phyloP scores from a whole-genome alignment of 2,329 filamentous ascomycete species.

The Exophiala sideris region DNA sequence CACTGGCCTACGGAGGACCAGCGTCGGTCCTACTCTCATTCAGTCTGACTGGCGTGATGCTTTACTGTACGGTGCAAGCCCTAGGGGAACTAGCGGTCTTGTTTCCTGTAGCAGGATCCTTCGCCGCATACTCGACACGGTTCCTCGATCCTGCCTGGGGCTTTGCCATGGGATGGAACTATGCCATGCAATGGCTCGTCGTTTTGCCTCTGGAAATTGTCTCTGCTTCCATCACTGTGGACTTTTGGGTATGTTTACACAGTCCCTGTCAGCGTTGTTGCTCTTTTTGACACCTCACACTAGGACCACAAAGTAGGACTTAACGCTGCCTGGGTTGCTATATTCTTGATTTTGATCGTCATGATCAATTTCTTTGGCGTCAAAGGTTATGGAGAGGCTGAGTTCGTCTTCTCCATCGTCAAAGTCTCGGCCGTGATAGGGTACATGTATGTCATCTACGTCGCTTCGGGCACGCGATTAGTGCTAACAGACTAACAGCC shows the following conservation, averaged over 20 bases:
- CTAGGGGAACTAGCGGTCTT: slow-evolving; percentile 87
- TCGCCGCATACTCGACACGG: slow-evolving; percentile 85
- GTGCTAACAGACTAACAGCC: slow-evolving; percentile 43
- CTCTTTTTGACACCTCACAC: neutral
- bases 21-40: slow-evolving; percentile 77
- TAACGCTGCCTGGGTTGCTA: slow-evolving; percentile 54
- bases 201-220: slow-evolving; percentile 79
- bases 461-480: neutral
- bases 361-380: slow-evolving; percentile 79
- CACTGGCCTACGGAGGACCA: slow-evolving; percentile 63
- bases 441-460: slow-evolving; percentile 62
- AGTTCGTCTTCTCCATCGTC: slow-evolving; percentile 75
- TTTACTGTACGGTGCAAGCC: slow-evolving; percentile 88
- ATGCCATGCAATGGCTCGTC: slow-evolving; percentile 79
- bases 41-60: slow-evolving; percentile 74
- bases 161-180: slow-evolving; percentile 51
- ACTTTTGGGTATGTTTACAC: slow-evolving; percentile 58
- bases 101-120: slow-evolving; percentile 88
- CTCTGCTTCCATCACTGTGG: slow-evolving; percentile 72
- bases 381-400: slow-evolving; percentile 78
- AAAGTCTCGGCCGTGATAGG: slow-evolving; percentile 79
- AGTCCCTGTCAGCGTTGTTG: neutral
- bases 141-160: slow-evolving; percentile 74
- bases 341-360: slow-evolving; percentile 71
- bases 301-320: slow-evolving; percentile 29